Base-by-base conservation (phyloP, 768 basidiomycete genomes). In the Peribolospora kevripleyi region DNA sequence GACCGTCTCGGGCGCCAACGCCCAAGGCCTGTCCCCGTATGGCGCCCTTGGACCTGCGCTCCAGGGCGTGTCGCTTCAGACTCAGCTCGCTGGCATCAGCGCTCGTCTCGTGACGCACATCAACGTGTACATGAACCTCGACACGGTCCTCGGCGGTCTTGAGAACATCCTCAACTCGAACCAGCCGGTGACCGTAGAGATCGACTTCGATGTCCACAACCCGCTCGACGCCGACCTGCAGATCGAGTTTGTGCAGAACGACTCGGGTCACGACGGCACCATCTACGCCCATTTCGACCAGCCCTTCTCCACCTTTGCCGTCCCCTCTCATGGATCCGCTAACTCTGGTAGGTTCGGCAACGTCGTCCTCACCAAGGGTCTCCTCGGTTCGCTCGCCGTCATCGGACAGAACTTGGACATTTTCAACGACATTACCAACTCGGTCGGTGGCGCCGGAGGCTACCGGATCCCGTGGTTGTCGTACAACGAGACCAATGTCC, bases 401-500 rank as follows among this genome's bases (percentile, higher is more conserved):
- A 73, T 81, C 47, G 48, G 54, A n/a, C 37, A 25, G 11, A 46
- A 10, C 45, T 38, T 14, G 45, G 5, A 42, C 48, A 38, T 37
- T 50, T 25, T 25, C 47, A 40, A 36, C 41, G 47, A 41, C 11
- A 42, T 48, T 11, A 51, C 57, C 13, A 37, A 9, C n/a, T 3
- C 41, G 47, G 52, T 71, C 67, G 48, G 68, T 76, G 77, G 74
- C 3, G 60, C 67, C 10, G 72, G 72, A 14, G 78, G 79, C 13
- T 82, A 82, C 60, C 68, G 70, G 56, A 64, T 81, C 47, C 80
- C 80, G 8, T 81, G 78, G 78, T 65, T 81, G 57, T 72, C 79
- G 52, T 68, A 81, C 51, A 64, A 68, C 42, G 77, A 80, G 64
- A 66, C 65, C 46, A 60, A 63, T 48, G 77, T 80, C 6, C 72